phyloP scores from a whole-genome alignment of 2,329 filamentous ascomycete species.

The Periglandula ipomoeae region DNA sequence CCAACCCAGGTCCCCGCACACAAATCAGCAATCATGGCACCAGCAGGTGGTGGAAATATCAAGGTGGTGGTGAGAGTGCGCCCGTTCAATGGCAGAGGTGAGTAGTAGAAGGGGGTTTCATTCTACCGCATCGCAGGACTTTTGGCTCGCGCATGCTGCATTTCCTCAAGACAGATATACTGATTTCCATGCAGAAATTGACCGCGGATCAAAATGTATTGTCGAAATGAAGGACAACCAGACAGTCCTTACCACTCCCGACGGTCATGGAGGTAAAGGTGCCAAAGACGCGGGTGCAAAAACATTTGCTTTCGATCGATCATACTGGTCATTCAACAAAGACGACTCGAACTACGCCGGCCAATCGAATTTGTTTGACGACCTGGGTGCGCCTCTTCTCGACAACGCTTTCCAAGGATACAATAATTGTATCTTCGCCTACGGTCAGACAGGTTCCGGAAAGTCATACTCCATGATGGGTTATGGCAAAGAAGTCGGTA shows the following conservation, averaged over 20 bases:
- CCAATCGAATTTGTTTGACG: constrained; percentile 80
- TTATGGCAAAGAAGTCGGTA: constrained; percentile 89
- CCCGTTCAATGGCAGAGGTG: constrained; percentile 94
- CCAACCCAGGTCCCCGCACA: constrained; percentile 26
- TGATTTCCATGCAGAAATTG: constrained; percentile 56
- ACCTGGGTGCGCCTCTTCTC: constrained; percentile 79
- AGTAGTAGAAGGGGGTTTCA: too few relatives aligned
- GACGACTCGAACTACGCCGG: constrained; percentile 75
- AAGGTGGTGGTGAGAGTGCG: constrained; percentile 97
- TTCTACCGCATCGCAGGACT: not conserved
- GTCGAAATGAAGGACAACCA: constrained; percentile 93
- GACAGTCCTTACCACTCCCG: constrained; percentile 72
- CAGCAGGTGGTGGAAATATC: constrained; percentile 83
- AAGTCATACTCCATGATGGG: constrained; percentile 99
- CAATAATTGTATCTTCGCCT: constrained; percentile 99
- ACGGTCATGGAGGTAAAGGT: constrained; percentile 52
- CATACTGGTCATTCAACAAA: constrained; percentile 96
- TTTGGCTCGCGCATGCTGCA: constrained; percentile 21
- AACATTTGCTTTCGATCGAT: constrained; percentile 90
- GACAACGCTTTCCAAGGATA: constrained; percentile 98
- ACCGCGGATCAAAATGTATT: constrained; percentile 89
- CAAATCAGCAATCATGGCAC: constrained; percentile 26
- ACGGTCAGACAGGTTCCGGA: constrained; percentile 95
- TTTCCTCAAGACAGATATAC: constrained; percentile 29
- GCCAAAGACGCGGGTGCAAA: constrained; percentile 66